Evolutionary conservation across 2,329 filamentous ascomycete species (phyloP).

Genomic region (Diaporthe australafricana): DNA sequence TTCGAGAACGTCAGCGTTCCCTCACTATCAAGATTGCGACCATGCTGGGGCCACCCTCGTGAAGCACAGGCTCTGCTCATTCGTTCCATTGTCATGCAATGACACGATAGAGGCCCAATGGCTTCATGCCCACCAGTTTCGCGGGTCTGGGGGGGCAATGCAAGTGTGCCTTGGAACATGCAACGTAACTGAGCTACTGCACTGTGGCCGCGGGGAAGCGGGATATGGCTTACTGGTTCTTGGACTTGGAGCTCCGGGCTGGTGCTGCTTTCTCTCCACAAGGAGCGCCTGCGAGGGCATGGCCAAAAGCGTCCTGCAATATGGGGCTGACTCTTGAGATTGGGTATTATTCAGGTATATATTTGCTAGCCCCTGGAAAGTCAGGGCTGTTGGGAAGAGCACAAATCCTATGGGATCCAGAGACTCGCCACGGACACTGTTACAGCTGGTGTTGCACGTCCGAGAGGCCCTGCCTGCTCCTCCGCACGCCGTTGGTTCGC

Average conservation of each 20-base stretch:
- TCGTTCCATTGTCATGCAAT: constrained; percentile 5
- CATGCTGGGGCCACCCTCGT: background rate
- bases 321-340: background rate
- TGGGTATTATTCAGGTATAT: constrained; percentile 14
- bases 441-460: background rate
- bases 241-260: background rate
- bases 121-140: background rate
- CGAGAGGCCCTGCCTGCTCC: background rate
- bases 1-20: constrained; percentile 4
- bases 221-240: background rate
- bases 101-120: background rate
- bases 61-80: background rate
- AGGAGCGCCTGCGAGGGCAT: background rate
- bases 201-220: constrained; percentile 15
- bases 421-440: background rate
- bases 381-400: background rate
- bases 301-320: background rate
- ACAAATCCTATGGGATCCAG: constrained; percentile 10
- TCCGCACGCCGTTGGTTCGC: background rate
- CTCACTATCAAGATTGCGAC: constrained; percentile 2
- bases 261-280: background rate
- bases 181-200: constrained; percentile 13
- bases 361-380: background rate
- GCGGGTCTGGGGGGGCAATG: background rate
- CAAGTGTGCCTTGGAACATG: constrained; percentile 9